Evolutionary conservation across 805 yeast genomes (phyloP).

Genomic region (Metschnikowia cubensis): DNA sequence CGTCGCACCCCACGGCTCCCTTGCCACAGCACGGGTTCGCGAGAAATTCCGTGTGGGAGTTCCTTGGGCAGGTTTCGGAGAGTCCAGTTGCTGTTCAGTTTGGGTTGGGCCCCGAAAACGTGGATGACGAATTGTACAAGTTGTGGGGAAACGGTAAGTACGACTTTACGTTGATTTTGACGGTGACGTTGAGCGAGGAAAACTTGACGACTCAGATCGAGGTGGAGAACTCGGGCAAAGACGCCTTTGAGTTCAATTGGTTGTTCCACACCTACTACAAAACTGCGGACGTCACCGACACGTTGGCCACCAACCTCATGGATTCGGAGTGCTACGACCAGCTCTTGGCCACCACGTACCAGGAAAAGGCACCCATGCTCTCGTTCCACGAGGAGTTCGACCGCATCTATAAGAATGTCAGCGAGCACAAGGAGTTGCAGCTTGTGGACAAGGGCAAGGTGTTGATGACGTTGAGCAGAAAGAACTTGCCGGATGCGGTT

Average conservation of each 20-base stretch:
- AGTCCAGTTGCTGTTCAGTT: slow-evolving; percentile 73
- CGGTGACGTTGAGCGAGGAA: slow-evolving; percentile 54
- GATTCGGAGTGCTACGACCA: slow-evolving; percentile 77
- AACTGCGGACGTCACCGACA: slow-evolving; percentile 73
- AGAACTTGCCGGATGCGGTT: slow-evolving; percentile 64
- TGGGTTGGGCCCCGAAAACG: slow-evolving; percentile 83
- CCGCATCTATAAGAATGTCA: slow-evolving; percentile 69
- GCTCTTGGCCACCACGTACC: slow-evolving; percentile 56
- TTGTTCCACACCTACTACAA: slow-evolving; percentile 87
- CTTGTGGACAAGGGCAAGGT: slow-evolving; percentile 71
- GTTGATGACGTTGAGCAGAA: slow-evolving; percentile 60
- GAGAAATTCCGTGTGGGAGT: slow-evolving; percentile 87
- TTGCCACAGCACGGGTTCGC: slow-evolving; percentile 98
- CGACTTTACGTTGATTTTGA: slow-evolving; percentile 75
- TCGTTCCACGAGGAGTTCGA: slow-evolving; percentile 77
- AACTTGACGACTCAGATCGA: slow-evolving; percentile 66
- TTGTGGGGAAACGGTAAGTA: slow-evolving; percentile 51
- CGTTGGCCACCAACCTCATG: slow-evolving; percentile 71
- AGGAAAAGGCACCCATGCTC: slow-evolving; percentile 71
- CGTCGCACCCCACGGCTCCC: slow-evolving; percentile 49
- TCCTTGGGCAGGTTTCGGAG: slow-evolving; percentile 75
- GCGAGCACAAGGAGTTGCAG: slow-evolving; percentile 52
- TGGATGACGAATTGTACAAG: slow-evolving; percentile 54
- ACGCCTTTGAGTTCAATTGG: slow-evolving; percentile 82
- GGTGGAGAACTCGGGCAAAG: slow-evolving; percentile 65